Evolutionary conservation across 306 rosid genomes (phyloP), one percentile per base, ranked within the genome.

Genomic region (Trifolium repens): DNA sequence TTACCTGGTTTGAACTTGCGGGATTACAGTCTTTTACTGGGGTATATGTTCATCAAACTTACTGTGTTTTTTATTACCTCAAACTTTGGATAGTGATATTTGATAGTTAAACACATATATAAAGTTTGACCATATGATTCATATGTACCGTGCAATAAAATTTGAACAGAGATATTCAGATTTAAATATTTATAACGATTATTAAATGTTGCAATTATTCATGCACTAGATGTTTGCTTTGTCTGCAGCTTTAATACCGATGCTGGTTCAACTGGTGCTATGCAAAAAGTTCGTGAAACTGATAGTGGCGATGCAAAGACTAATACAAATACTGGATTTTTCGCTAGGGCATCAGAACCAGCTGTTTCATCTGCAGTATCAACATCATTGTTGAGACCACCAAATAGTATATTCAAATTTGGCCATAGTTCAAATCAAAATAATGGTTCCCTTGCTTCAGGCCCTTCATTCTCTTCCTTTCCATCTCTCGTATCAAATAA

Each of bases 181-280:
- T 35, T 26, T 61, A 5, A 27, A 66, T 53, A 42, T 58, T 60
- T 74, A 62, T 59, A 42, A 66, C n/a, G 5, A 39, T 26, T 27
- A 26, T 46, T 0, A 76, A 54, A 62, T 47, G 9, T 80, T 62
- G 30, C 59, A 70, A 15, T 63, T 24, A 46, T 72, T 69, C 42
- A 27, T 69, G 69, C 63, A 60, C 75, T 77, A 44, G 72, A 76
- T 52, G 44, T 67, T 7, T 58, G 37, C 46, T 76, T 72, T 50
- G 13, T 61, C 47, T 90, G 85, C 94, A 91, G 99, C 84, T 77
- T 82, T 19, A 79, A 78, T 42, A 67, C 44, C 72, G 74, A 71
- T 34, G 43, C 71, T 46, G 79, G 84, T 27, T 73, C 73, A 24
- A 79, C 77, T 65, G 80, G 68, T 65, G 71, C 80, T 53, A 9